Evolutionary conservation across 441 rosid species (phyloP).

Genomic region (Jatropha multifida): DNA sequence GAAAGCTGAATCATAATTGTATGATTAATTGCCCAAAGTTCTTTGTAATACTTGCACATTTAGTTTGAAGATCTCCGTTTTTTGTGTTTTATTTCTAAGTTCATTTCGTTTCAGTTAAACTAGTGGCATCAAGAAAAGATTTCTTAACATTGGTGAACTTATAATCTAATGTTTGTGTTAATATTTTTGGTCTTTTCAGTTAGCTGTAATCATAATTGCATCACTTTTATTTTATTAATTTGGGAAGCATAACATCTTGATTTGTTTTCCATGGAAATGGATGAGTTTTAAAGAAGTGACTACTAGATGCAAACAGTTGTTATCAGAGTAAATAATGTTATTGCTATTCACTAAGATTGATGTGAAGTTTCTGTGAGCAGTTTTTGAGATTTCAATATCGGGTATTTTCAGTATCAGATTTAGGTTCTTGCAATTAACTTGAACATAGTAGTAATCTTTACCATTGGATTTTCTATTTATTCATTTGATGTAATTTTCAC

Average conservation of each 20-base stretch:
- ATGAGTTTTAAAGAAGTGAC: background rate
- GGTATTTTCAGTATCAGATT: background rate
- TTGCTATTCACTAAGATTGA: background rate
- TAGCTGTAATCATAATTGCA: slow-evolving; percentile 1
- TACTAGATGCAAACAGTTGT: background rate
- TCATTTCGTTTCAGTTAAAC: background rate
- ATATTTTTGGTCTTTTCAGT: background rate
- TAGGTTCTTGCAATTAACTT: background rate
- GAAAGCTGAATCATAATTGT: background rate
- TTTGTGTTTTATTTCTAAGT: background rate
- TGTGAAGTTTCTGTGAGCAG: background rate
- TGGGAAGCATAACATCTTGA: background rate
- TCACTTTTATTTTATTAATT: background rate
- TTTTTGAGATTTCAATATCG: background rate
- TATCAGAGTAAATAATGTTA: background rate
- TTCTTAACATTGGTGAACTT: background rate
- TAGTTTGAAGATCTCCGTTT: background rate
- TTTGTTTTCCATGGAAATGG: background rate
- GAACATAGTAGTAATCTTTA: background rate
- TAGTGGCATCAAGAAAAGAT: background rate
- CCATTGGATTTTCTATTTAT: background rate
- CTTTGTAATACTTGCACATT: background rate
- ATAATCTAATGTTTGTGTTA: too few relatives aligned
- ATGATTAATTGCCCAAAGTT: background rate
- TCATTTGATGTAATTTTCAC: slow-evolving; percentile 8